Evolutionary conservation across 2,329 filamentous ascomycete genomes (phyloP), one percentile per base, ranked within the genome.

Genomic region (Colletotrichum trifolii): DNA sequence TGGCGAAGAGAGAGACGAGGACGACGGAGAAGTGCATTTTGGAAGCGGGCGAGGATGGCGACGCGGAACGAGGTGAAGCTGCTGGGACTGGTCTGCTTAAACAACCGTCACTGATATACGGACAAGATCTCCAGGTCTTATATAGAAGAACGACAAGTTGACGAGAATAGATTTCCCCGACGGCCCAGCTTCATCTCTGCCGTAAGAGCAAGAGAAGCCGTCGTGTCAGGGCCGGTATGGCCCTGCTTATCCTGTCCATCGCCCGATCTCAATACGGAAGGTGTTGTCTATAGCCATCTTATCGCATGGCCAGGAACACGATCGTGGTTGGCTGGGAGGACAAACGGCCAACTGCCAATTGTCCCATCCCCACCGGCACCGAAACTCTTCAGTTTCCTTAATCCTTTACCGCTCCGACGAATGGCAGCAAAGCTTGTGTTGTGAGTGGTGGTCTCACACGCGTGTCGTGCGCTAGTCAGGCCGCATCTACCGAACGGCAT

Each of bases 11-110:
- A 35, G 58, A 56, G 48, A 68, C 46, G 48, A 68, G 50, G 66
- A 67, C 43, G 43, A 66, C 35, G 17, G 59, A 57, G 64, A 68
- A 9, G 52, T 68, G 64, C 66, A 68, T 68, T 36, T 50, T 67
- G 63, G 35, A 33, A 34, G 35, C 8, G 43, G 33, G 2, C 13
- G 13, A 11, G 17, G n/a, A 8, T 8, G 10, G 11, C 12, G 48
- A 8, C 4, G 33, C 13, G 33, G 38, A 54, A 12, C 40, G 52
- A 40, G 35, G 39, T 17, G 47, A 35, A 17, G 12, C n/a, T 9
- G 40, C 10, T 39, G 40, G 13, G 43, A 13, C 13, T 17, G 11
- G 36, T 13, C 42, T 13, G 12, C 25, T 25, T 25, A 3, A 25
- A 25, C 25, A 25, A 25, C 25, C 25, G 1, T 25, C 25, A 25